A percentile compares a stretch with the other conserved stretches of the same genome.
phyloP scores from a whole-genome alignment of 352 stramenopile species.

The Pythium inflatum region DNA sequence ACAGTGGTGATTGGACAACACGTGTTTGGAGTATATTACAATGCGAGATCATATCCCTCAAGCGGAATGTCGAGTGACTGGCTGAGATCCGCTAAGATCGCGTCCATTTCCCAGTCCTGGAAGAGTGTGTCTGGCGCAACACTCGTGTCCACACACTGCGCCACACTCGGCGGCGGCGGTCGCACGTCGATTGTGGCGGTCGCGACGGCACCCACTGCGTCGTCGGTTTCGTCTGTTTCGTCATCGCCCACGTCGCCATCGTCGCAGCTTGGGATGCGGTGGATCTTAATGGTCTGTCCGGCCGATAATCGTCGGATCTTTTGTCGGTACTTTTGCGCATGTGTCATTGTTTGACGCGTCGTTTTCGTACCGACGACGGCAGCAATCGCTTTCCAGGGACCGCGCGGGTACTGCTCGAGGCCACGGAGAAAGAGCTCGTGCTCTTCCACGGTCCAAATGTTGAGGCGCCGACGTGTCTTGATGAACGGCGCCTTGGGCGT shows the following conservation, averaged over 20 bases:
- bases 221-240: not conserved
- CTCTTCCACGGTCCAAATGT: constrained; percentile 52
- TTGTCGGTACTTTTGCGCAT: constrained; percentile 36
- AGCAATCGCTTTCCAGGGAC: constrained; percentile 14
- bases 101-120: not conserved
- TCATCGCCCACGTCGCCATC: too few relatives aligned
- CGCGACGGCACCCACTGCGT: not conserved
- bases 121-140: not conserved
- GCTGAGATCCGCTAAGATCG: not conserved
- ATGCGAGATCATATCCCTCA: too few relatives aligned
- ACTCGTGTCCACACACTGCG: not conserved
- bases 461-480: constrained; percentile 15
- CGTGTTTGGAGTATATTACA: too few relatives aligned
- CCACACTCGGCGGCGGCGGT: too few relatives aligned
- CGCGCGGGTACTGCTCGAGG: constrained; percentile 29
- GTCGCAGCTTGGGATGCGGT: not conserved
- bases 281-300: not conserved
- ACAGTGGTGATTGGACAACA: too few relatives aligned
- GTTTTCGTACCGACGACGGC: constrained; percentile 14
- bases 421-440: constrained; percentile 56
- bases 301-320: not conserved
- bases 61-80: too few relatives aligned
- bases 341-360: constrained; percentile 17
- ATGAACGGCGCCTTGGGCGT: constrained; percentile 12
- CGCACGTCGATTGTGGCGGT: not conserved